Conservation (phyloP, 2,329 filamentous ascomycete genomes). For the Talaromyces sp. region DNA sequence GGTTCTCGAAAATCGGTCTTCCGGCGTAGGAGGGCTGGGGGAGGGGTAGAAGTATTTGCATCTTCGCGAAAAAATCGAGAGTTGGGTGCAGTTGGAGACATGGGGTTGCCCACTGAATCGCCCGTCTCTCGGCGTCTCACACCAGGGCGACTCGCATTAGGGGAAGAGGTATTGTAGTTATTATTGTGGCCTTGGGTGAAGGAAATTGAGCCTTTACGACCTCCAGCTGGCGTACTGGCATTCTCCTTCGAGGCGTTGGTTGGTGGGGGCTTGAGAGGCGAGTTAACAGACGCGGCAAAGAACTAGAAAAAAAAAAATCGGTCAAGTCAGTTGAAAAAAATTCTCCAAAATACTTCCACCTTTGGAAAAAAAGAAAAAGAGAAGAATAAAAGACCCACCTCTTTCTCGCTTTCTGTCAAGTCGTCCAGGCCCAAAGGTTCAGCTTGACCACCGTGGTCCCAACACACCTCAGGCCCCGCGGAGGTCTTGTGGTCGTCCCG, state of each 20-base stretch:
- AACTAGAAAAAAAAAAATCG: slow-evolving; percentile 54
- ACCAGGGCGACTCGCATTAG: slow-evolving; percentile 71
- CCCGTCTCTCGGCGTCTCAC: slow-evolving; percentile 85
- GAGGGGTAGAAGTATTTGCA: slow-evolving; percentile 61
- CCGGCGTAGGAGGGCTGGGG: slow-evolving; percentile 62
- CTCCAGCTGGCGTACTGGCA: slow-evolving; percentile 45
- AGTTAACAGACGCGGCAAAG: slow-evolving; percentile 88
- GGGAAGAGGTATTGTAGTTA: slow-evolving; percentile 72
- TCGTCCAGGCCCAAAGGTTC: slow-evolving; percentile 73
- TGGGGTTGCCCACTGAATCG: slow-evolving; percentile 60
- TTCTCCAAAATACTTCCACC: background rate
- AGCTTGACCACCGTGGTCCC: slow-evolving; percentile 73
- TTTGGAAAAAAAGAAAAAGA: background rate
- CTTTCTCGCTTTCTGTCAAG: slow-evolving; percentile 69
- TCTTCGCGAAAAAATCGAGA: slow-evolving; percentile 54
- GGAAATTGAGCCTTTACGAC: slow-evolving; percentile 81
- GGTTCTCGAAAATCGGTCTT: slow-evolving; percentile 64
- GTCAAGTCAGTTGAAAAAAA: background rate
- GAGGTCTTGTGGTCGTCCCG: slow-evolving; percentile 73
- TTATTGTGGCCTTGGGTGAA: slow-evolving; percentile 62
- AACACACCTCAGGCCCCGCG: slow-evolving; percentile 87
- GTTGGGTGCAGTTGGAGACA: slow-evolving; percentile 50
- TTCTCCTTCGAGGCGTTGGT: slow-evolving; percentile 66
- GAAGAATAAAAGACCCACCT: slow-evolving; percentile 50
- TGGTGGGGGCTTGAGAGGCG: slow-evolving; percentile 81